These are phyloP conservation scores for Gossypium australe DNA, from an alignment of 345 rosid genomes.

Conservation along the genomic window DNA sequence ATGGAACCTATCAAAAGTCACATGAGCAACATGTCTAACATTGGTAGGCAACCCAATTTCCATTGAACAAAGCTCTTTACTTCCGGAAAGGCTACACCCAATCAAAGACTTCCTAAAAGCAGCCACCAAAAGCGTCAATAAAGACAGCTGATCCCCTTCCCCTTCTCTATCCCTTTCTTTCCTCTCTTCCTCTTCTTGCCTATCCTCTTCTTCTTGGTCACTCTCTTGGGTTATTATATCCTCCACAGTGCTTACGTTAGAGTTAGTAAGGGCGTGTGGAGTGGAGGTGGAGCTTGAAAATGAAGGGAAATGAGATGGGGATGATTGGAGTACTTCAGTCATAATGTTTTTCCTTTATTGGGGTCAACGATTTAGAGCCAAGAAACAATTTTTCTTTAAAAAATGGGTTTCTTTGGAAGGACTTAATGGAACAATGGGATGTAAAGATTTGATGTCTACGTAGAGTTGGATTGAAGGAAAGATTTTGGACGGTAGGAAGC, in stretches of 20 bases:
- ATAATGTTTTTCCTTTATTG: slow-evolving; percentile 28
- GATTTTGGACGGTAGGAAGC: slow-evolving; percentile 57
- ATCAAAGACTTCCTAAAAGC: slow-evolving; percentile 73
- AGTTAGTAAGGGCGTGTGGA: slow-evolving; percentile 42
- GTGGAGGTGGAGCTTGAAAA: slow-evolving; percentile 80
- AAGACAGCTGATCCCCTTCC: slow-evolving; percentile 56
- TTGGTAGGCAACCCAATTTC: slow-evolving; percentile 95
- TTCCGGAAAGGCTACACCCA: slow-evolving; percentile 55
- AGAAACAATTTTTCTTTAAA: slow-evolving; percentile 30
- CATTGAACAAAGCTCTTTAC: slow-evolving; percentile 68
- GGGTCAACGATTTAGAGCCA: slow-evolving; percentile 31
- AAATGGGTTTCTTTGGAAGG: slow-evolving; percentile 17
- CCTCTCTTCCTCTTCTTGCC: slow-evolving; percentile 15
- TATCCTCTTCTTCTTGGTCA: slow-evolving; percentile 15
- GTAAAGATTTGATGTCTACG: slow-evolving; percentile 28
- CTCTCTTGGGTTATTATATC: slow-evolving; percentile 24
- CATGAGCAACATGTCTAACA: slow-evolving; percentile 97
- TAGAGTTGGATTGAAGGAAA: slow-evolving; percentile 84
- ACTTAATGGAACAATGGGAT: slow-evolving; percentile 7
- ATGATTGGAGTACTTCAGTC: slow-evolving; percentile 74
- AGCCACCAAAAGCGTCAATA: slow-evolving; percentile 59
- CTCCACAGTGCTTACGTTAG: slow-evolving; percentile 13
- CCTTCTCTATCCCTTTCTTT: slow-evolving; percentile 19
- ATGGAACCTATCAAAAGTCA: slow-evolving; percentile 93
- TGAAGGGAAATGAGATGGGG: slow-evolving; percentile 83